Conservation (phyloP, 2,329 filamentous ascomycete genomes). For the Neofusicoccum cordaticola region DNA sequence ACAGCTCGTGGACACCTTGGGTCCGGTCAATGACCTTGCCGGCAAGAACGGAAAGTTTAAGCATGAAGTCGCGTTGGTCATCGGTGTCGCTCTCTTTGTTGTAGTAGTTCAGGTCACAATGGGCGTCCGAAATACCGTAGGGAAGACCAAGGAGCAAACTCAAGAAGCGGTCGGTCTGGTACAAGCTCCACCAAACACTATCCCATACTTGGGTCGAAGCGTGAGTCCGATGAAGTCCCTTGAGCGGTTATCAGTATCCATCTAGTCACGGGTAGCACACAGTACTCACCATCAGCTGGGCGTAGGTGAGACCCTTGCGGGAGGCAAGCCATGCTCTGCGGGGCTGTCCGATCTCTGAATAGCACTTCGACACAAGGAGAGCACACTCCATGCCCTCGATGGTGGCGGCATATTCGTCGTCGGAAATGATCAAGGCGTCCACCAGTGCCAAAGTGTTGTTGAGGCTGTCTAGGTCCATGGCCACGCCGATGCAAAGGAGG, state of each 20-base stretch:
- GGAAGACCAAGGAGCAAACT: constrained; percentile 56
- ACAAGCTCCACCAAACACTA: constrained; percentile 41
- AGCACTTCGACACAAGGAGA: constrained; percentile 51
- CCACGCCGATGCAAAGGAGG: constrained; percentile 38
- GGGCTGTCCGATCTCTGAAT: constrained; percentile 55
- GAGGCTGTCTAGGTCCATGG: constrained; percentile 40
- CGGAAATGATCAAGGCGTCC: constrained; percentile 47
- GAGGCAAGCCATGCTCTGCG: constrained; percentile 53
- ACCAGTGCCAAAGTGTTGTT: constrained; percentile 48
- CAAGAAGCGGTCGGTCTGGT: constrained; percentile 49
- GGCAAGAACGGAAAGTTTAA: constrained; percentile 37
- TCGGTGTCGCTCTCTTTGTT: constrained; percentile 13
- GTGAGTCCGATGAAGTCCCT: constrained; percentile 40
- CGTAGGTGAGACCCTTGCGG: constrained; percentile 52
- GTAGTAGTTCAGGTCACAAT: constrained; percentile 31
- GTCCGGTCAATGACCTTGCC: constrained; percentile 46
- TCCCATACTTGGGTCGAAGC: constrained; percentile 32
- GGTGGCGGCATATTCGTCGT: constrained; percentile 51
- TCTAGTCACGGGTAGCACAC: not conserved
- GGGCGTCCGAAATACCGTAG: constrained; percentile 40
- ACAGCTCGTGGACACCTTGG: constrained; percentile 35
- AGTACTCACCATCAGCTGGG: constrained; percentile 50
- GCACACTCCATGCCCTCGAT: constrained; percentile 55
- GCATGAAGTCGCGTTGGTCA: constrained; percentile 25
- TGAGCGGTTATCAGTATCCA: not conserved